Evolutionary conservation across 345 rosid species (phyloP).

Genomic region (Eucalyptus virginea): DNA sequence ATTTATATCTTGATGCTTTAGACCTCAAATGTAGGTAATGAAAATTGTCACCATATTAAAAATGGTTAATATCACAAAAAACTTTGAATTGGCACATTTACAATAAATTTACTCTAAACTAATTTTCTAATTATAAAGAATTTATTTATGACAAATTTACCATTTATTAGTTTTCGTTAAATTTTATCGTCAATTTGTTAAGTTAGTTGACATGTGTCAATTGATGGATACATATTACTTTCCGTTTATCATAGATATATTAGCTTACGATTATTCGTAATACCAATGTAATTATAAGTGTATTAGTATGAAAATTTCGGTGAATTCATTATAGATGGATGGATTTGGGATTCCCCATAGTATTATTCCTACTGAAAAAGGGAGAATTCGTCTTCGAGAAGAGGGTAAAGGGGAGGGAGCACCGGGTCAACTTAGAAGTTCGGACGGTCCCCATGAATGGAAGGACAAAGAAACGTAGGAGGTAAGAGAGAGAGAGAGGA

Average conservation of each 20-base stretch:
- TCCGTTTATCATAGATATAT: rapidly evolving
- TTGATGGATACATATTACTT: rapidly evolving
- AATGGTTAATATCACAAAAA: too few relatives aligned
- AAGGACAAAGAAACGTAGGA: neutral
- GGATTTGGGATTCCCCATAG: too few relatives aligned
- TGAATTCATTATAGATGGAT: too few relatives aligned
- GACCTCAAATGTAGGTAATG: neutral
- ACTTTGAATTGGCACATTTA: rapidly evolving
- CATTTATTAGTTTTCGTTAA: rapidly evolving
- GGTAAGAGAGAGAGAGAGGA: neutral
- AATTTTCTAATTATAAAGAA: too few relatives aligned
- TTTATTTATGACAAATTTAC: too few relatives aligned
- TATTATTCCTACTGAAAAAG: neutral
- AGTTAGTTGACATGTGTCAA: rapidly evolving
- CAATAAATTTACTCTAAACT: too few relatives aligned
- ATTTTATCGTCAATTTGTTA: too few relatives aligned
- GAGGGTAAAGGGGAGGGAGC: neutral
- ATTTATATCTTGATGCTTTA: neutral
- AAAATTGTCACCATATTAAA: neutral
- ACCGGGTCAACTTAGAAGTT: neutral
- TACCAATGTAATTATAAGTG: too few relatives aligned
- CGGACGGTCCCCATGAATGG: neutral
- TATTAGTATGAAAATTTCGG: rapidly evolving
- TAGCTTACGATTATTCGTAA: too few relatives aligned
- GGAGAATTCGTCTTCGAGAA: neutral